Evolutionary conservation across 306 rosid genomes (phyloP).

Genomic region (Ziziphus jujuba): DNA sequence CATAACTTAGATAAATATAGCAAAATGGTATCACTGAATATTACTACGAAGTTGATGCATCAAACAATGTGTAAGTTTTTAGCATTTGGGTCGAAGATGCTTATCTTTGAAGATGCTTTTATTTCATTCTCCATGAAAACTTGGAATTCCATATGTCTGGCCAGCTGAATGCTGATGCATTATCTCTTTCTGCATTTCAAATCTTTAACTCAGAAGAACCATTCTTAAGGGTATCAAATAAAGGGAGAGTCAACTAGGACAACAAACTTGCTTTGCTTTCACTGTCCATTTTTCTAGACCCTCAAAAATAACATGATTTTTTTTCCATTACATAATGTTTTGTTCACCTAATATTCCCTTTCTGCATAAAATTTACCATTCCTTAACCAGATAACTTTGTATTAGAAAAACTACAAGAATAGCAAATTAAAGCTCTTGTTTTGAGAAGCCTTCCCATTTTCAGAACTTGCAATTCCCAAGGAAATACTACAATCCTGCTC

Average conservation of each 20-base stretch:
- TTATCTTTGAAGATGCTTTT: slow-evolving; percentile 14
- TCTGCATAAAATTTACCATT: slow-evolving; percentile 18
- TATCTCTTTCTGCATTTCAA: slow-evolving; percentile 18
- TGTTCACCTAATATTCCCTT: slow-evolving; percentile 14
- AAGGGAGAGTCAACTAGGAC: slow-evolving; percentile 4
- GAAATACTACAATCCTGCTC: slow-evolving; percentile 24
- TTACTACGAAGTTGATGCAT: slow-evolving; percentile 4
- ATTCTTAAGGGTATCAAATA: slow-evolving; percentile 18
- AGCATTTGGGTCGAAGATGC: slow-evolving; percentile 19
- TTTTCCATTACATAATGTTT: background rate
- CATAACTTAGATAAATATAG: no score
- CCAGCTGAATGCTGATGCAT: slow-evolving; percentile 19
- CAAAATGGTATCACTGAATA: background rate
- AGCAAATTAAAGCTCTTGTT: background rate
- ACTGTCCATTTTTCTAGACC: background rate
- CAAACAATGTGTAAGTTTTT: background rate
- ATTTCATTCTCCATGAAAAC: slow-evolving; percentile 19
- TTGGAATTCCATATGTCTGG: slow-evolving; percentile 24
- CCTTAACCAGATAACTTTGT: background rate
- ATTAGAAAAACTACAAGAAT: background rate
- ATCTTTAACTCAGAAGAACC: slow-evolving; percentile 3
- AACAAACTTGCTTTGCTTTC: background rate
- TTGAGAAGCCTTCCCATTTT: slow-evolving; percentile 24
- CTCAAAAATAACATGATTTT: background rate
- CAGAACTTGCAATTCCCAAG: slow-evolving; percentile 23